Percentiles rank a stretch among this genome's conserved stretches.
These are phyloP conservation scores for Talaromyces wortmannii DNA, from an alignment of 495 filamentous ascomycete species.

Conservation along the genomic window DNA sequence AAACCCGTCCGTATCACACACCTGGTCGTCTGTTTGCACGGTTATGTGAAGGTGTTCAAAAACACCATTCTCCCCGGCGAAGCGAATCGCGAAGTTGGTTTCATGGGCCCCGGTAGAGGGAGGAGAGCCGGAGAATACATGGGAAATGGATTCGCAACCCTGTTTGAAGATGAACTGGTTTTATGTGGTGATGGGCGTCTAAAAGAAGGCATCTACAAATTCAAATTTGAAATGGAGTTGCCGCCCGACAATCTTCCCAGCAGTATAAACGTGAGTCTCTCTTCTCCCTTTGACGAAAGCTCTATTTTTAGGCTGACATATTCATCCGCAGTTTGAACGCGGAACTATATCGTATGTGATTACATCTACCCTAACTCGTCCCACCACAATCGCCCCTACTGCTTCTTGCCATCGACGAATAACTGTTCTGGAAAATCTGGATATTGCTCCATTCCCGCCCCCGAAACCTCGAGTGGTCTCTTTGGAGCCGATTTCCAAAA, in stretches of 20 bases:
- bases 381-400: constrained; percentile 77
- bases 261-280: constrained; percentile 77
- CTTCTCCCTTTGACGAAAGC: neutral
- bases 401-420: constrained; percentile 74
- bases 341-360: constrained; percentile 89
- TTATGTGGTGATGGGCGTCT: constrained; percentile 87
- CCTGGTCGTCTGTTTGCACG: constrained; percentile 79
- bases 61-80: constrained; percentile 62
- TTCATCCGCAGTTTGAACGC: constrained; percentile 71
- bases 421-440: constrained; percentile 65
- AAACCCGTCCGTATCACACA: constrained; percentile 86
- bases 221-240: constrained; percentile 80
- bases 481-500: constrained; percentile 64
- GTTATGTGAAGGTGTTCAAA: constrained; percentile 83
- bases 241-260: constrained; percentile 78
- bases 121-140: constrained; percentile 60
- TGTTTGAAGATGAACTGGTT: constrained; percentile 88
- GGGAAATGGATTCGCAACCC: constrained; percentile 73
- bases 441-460: constrained; percentile 48
- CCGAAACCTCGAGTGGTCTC: constrained; percentile 70
- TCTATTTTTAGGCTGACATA: neutral
- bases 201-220: constrained; percentile 80
- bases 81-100: constrained; percentile 35
- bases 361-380: constrained; percentile 81
- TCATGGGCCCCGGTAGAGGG: constrained; percentile 44